phyloP scores from a whole-genome alignment of 1,284 basidiomycete genomes.

The Marasmius sp. region DNA sequence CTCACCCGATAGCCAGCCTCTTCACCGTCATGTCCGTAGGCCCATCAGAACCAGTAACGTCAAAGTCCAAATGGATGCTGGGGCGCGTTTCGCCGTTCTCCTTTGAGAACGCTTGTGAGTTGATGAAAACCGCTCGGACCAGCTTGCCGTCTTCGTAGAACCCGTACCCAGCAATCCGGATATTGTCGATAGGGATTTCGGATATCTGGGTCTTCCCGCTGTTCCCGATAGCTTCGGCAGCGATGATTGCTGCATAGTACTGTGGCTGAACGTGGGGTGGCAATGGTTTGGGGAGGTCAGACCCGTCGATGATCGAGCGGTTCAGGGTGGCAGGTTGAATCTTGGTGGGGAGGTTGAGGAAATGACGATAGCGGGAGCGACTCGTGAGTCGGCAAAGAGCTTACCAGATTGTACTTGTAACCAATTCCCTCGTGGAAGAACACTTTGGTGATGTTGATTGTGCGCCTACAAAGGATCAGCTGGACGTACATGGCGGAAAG shows the following conservation, averaged over 20 bases:
- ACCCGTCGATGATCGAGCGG: conserved; percentile 51
- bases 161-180: conserved; percentile 61
- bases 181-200: conserved; percentile 51
- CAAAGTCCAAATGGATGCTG: conserved; percentile 44
- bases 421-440: conserved; percentile 50
- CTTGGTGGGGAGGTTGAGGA: conserved; percentile 25
- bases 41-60: conserved; percentile 29
- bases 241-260: conserved; percentile 60
- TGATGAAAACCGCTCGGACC: conserved; percentile 55
- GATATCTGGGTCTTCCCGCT: conserved; percentile 38
- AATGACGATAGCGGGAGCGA: not conserved
- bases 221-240: conserved; percentile 38
- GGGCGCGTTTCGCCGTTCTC: conserved; percentile 33
- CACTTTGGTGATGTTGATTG: conserved; percentile 28
- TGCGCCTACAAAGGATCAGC: conserved; percentile 22
- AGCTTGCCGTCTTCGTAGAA: conserved; percentile 51
- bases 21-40: conserved; percentile 36
- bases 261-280: conserved; percentile 57
- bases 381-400: conserved; percentile 6
- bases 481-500: conserved; percentile 24
- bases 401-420: conserved; percentile 47
- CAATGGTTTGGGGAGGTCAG: conserved; percentile 43
- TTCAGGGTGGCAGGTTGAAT: conserved; percentile 56
- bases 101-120: conserved; percentile 51
- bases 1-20: conserved; percentile 45